Conservation (phyloP, 2,329 filamentous ascomycete species). For the Tolypocladium capitatum region DNA sequence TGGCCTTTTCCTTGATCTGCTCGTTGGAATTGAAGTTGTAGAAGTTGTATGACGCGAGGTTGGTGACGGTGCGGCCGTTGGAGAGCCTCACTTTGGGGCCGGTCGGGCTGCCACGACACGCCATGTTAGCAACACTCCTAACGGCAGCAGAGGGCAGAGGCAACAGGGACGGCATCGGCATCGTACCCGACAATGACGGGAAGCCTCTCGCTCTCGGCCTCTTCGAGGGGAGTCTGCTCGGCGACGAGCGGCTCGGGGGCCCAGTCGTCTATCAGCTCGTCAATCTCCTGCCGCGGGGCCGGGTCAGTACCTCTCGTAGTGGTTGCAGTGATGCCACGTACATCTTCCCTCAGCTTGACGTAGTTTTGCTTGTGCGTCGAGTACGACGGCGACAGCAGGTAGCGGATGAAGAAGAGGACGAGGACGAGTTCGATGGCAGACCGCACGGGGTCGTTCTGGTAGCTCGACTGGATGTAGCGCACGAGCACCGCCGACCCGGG, state of each 20-base stretch:
- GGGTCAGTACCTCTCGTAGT: neutral
- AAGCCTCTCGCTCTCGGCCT: slow-evolving; percentile 68
- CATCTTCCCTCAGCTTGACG: slow-evolving; percentile 75
- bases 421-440: slow-evolving; percentile 88
- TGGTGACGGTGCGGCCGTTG: slow-evolving; percentile 81
- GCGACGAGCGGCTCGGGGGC: slow-evolving; percentile 81
- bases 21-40: slow-evolving; percentile 96
- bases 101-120: slow-evolving; percentile 50
- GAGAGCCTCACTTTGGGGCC: slow-evolving; percentile 81
- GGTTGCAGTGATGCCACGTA: slow-evolving; percentile 8
- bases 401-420: slow-evolving; percentile 89
- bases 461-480: slow-evolving; percentile 91
- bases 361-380: slow-evolving; percentile 82
- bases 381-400: slow-evolving; percentile 83
- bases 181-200: slow-evolving; percentile 76
- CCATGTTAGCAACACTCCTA: neutral
- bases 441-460: slow-evolving; percentile 91
- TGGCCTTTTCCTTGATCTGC: slow-evolving; percentile 84
- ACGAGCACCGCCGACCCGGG: slow-evolving; percentile 89
- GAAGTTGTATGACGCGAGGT: slow-evolving; percentile 91
- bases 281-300: slow-evolving; percentile 53
- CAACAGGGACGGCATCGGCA: neutral
- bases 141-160: no score
- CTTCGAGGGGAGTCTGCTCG: slow-evolving; percentile 60
- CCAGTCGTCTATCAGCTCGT: slow-evolving; percentile 95